Percentiles rank a stretch among this genome's conserved stretches.
phyloP scores from a whole-genome alignment of 305 asterid species.

The Coffea humblotiana region DNA sequence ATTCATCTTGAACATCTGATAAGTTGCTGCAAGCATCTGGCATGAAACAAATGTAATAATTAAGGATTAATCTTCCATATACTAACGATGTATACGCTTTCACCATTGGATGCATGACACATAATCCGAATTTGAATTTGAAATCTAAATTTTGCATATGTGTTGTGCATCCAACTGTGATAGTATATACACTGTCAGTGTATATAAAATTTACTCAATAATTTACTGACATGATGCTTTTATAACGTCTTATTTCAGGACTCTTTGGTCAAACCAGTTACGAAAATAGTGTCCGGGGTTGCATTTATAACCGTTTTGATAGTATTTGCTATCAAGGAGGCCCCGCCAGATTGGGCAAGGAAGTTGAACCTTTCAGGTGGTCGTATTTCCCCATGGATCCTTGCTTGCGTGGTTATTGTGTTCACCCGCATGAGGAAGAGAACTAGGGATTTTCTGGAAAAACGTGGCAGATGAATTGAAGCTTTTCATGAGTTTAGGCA shows the following conservation, averaged over 20 bases:
- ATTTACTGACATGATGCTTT: constrained; percentile 22
- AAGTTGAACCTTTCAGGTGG: constrained; percentile 58
- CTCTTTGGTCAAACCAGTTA: constrained; percentile 72
- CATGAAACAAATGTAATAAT: not conserved
- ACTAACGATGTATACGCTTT: no score
- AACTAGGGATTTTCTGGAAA: constrained; percentile 60
- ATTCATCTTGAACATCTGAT: not conserved
- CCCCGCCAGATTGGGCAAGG: constrained; percentile 41
- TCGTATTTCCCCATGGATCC: constrained; percentile 79
- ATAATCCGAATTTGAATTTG: no score
- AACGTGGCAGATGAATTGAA: constrained; percentile 29
- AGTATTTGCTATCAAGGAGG: no score
- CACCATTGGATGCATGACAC: no score
- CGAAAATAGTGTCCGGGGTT: constrained; percentile 47
- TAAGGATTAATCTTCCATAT: no score
- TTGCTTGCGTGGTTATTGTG: constrained; percentile 82
- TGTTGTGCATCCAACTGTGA: no score
- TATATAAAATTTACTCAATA: no score
- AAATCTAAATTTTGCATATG: no score
- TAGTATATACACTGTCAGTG: no score
- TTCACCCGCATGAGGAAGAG: constrained; percentile 95
- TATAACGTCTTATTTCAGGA: constrained; percentile 54
- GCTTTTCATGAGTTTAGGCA: not conserved
- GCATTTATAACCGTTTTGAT: no score
- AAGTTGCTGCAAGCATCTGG: not conserved